These are phyloP conservation scores for Cadophora luteo-olivacea DNA, from an alignment of 2,329 filamentous ascomycete genomes.

Conservation along the genomic window DNA sequence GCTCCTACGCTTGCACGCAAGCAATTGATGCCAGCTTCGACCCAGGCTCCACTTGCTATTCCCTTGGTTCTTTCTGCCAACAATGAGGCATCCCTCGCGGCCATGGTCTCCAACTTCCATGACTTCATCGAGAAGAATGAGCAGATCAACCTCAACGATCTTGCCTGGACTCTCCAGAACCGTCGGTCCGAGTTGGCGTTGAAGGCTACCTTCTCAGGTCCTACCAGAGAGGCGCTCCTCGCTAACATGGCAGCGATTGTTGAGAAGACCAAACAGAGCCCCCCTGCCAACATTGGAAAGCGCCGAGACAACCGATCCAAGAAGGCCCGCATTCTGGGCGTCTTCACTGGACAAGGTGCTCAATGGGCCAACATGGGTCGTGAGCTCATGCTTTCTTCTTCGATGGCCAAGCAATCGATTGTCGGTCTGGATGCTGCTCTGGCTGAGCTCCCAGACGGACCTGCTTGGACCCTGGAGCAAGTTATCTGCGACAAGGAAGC, in stretches of 20 bases:
- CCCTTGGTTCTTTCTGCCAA: slow-evolving; percentile 26
- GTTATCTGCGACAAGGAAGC: slow-evolving; percentile 30
- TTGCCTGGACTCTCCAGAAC: slow-evolving; percentile 26
- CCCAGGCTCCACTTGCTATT: slow-evolving; percentile 19
- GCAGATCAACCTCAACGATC: slow-evolving; percentile 23
- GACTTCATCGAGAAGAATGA: slow-evolving; percentile 23
- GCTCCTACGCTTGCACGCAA: slow-evolving; percentile 61
- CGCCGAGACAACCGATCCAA: slow-evolving; percentile 22
- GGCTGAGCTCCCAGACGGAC: slow-evolving; percentile 38
- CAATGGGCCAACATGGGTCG: slow-evolving; percentile 37
- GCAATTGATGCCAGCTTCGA: slow-evolving; percentile 18
- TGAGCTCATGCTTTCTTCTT: slow-evolving; percentile 29
- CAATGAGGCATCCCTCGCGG: slow-evolving; percentile 25
- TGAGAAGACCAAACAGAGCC: slow-evolving; percentile 22
- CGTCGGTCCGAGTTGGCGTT: slow-evolving; percentile 24
- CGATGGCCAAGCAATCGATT: slow-evolving; percentile 28
- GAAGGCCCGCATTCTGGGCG: slow-evolving; percentile 25
- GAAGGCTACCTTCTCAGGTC: slow-evolving; percentile 20
- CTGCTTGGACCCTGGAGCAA: slow-evolving; percentile 31
- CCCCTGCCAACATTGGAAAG: slow-evolving; percentile 17
- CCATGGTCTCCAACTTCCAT: slow-evolving; percentile 23
- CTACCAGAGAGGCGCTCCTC: slow-evolving; percentile 23
- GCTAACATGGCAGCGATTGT: slow-evolving; percentile 35
- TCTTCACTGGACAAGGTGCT: slow-evolving; percentile 40
- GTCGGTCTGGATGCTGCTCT: slow-evolving; percentile 37